Conservation (phyloP, 2,329 filamentous ascomycete species). For the Diplodia sapinea region DNA sequence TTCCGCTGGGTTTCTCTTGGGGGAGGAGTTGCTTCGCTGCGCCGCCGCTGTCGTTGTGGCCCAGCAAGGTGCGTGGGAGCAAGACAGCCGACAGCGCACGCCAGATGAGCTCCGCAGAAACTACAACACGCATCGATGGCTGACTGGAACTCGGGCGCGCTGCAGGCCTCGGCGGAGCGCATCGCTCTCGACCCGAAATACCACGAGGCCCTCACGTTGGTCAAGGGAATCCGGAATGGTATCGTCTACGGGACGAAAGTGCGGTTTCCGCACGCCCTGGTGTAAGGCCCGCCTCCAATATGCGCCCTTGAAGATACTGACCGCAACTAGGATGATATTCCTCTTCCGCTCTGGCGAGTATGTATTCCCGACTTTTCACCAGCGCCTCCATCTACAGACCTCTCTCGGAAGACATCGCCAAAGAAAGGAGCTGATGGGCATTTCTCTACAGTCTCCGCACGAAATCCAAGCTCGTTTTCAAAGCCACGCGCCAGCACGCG, state of each 20-base stretch:
- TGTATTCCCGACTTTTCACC: conserved; percentile 43
- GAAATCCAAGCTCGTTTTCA: conserved; percentile 77
- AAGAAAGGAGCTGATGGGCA: background rate
- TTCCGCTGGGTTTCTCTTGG: background rate
- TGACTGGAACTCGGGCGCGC: background rate
- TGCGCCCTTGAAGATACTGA: background rate
- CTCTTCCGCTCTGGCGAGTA: conserved; percentile 91
- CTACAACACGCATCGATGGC: background rate
- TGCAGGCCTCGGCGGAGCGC: conserved; percentile 57
- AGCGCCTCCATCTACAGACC: too few relatives aligned
- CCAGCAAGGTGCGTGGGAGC: background rate
- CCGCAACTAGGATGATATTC: conserved; percentile 78
- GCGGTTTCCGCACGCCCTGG: conserved; percentile 95
- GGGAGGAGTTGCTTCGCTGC: background rate
- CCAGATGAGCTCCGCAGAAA: background rate
- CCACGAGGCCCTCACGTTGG: conserved; percentile 80
- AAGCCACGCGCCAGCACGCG: conserved; percentile 88
- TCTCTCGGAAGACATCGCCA: too few relatives aligned
- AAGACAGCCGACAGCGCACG: background rate
- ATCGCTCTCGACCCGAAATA: conserved; percentile 83
- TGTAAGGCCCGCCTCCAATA: conserved; percentile 56
- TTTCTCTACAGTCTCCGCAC: conserved; percentile 65
- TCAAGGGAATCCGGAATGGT: conserved; percentile 96
- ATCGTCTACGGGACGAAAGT: conserved; percentile 97
- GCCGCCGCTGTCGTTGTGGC: background rate